These are phyloP conservation scores for Niebla homalea DNA, from an alignment of 495 filamentous ascomycete genomes.

Conservation along the genomic window DNA sequence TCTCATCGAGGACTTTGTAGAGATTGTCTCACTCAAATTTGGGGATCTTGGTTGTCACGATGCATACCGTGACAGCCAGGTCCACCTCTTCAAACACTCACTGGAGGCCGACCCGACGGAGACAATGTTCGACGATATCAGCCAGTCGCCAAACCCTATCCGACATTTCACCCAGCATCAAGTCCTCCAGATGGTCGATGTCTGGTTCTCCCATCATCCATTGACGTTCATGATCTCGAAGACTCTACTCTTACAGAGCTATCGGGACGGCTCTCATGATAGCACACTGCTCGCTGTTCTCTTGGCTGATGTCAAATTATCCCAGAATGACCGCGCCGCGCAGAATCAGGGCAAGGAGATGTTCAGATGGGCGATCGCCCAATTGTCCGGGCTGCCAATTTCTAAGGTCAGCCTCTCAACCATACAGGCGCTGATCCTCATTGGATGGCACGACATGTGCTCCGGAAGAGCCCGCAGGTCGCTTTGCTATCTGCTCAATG, in stretches of 20 bases:
- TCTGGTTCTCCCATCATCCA: slow-evolving; percentile 22
- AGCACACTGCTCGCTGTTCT: slow-evolving; percentile 19
- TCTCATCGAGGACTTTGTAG: slow-evolving; percentile 12
- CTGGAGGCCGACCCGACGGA: slow-evolving; percentile 10
- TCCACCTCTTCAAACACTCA: slow-evolving; percentile 9
- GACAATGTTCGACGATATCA: slow-evolving; percentile 17
- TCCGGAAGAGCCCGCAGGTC: slow-evolving; percentile 8
- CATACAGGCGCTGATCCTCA: slow-evolving; percentile 13
- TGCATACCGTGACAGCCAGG: not conserved
- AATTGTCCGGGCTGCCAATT: not conserved
- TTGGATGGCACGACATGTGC: slow-evolving; percentile 15
- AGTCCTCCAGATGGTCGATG: slow-evolving; percentile 19
- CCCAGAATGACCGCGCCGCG: slow-evolving; percentile 4
- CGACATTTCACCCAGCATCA: slow-evolving; percentile 16
- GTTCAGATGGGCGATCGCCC: slow-evolving; percentile 11
- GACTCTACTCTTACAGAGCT: slow-evolving; percentile 18
- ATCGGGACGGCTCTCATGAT: slow-evolving; percentile 16
- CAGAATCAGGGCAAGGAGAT: slow-evolving; percentile 6
- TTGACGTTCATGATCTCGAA: slow-evolving; percentile 20
- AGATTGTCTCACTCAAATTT: slow-evolving; percentile 13
- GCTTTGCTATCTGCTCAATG: slow-evolving; percentile 9
- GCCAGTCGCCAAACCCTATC: slow-evolving; percentile 8
- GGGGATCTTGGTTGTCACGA: slow-evolving; percentile 11
- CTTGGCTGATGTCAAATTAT: slow-evolving; percentile 19
- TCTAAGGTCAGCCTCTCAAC: slow-evolving; percentile 8